Conservation (phyloP, 1,284 basidiomycete genomes). For the Anthracocystis walkeri region DNA sequence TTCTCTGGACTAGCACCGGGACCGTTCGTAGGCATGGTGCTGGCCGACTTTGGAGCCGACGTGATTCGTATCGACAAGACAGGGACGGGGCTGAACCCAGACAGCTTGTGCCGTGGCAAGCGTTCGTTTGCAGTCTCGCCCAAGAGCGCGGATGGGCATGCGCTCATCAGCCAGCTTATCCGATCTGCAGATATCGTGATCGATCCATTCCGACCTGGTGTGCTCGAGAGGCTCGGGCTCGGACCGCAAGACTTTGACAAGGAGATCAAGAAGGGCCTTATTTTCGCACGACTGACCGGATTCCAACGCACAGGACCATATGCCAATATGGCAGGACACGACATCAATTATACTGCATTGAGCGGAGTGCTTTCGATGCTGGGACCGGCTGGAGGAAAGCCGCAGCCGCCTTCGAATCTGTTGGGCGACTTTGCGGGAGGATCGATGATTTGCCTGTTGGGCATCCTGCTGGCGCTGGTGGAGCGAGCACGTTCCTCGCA, state of each 20-base stretch:
- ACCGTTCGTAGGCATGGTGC: conserved; percentile 80
- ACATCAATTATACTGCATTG: conserved; percentile 86
- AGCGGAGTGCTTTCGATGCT: conserved; percentile 78
- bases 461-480: conserved; percentile 81
- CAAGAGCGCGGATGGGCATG: conserved; percentile 76
- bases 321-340: conserved; percentile 74
- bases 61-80: conserved; percentile 81
- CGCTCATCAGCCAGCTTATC: conserved; percentile 76
- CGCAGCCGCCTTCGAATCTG: conserved; percentile 80
- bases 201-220: conserved; percentile 85
- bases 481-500: conserved; percentile 75
- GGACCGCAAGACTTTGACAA: conserved; percentile 78
- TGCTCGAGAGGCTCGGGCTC: conserved; percentile 81
- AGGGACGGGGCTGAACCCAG: conserved; percentile 58
- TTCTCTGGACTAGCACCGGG: conserved; percentile 87
- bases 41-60: conserved; percentile 83
- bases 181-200: conserved; percentile 81
- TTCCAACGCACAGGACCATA: conserved; percentile 67
- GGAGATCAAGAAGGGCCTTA: conserved; percentile 71
- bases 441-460: conserved; percentile 79
- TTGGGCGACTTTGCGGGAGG: conserved; percentile 86
- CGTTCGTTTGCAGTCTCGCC: conserved; percentile 79
- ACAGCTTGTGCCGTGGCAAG: conserved; percentile 77
- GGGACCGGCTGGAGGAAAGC: conserved; percentile 73
- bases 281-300: conserved; percentile 69